These are phyloP conservation scores for Lachnellula arida DNA, from an alignment of 2,329 filamentous ascomycete species.

Conservation along the genomic window DNA sequence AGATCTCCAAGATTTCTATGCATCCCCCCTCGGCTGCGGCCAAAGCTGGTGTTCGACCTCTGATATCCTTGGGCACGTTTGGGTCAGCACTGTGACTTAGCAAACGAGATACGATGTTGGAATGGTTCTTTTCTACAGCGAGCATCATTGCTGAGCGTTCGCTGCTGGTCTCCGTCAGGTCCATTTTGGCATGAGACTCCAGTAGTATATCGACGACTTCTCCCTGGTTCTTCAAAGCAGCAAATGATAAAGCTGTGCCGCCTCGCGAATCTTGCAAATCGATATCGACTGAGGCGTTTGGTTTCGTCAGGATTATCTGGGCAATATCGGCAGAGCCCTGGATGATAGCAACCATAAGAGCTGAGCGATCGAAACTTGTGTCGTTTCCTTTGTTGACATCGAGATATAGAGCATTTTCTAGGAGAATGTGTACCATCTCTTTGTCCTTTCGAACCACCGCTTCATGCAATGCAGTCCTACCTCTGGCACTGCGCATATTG, in stretches of 20 bases:
- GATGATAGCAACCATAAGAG: slow-evolving; percentile 10
- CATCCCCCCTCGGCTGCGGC: slow-evolving; percentile 6
- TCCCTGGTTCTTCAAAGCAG: not conserved
- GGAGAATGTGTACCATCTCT: slow-evolving; percentile 9
- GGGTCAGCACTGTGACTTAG: slow-evolving; percentile 7
- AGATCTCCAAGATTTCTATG: slow-evolving; percentile 1
- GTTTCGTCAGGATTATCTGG: slow-evolving; percentile 5
- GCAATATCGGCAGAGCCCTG: slow-evolving; percentile 4
- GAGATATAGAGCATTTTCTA: slow-evolving; percentile 1
- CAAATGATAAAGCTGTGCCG: slow-evolving; percentile 11
- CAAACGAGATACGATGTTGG: slow-evolving; percentile 4
- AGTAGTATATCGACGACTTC: slow-evolving; percentile 9
- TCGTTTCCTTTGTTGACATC: slow-evolving; percentile 7
- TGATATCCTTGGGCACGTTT: slow-evolving; percentile 2
- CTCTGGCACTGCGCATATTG: slow-evolving; percentile 8
- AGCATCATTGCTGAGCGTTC: slow-evolving; percentile 9
- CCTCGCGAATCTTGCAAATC: slow-evolving; percentile 6
- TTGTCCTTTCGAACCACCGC: slow-evolving; percentile 6
- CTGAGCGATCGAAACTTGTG: slow-evolving; percentile 4
- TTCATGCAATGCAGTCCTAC: slow-evolving; percentile 15
- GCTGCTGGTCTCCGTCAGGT: slow-evolving; percentile 2
- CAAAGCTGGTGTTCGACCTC: slow-evolving; percentile 6
- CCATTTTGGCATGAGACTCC: not conserved
- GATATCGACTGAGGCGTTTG: slow-evolving; percentile 5
- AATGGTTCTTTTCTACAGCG: slow-evolving; percentile 5